phyloP scores from a whole-genome alignment of 2,329 filamentous ascomycete species.

The Penicillium concentricum region DNA sequence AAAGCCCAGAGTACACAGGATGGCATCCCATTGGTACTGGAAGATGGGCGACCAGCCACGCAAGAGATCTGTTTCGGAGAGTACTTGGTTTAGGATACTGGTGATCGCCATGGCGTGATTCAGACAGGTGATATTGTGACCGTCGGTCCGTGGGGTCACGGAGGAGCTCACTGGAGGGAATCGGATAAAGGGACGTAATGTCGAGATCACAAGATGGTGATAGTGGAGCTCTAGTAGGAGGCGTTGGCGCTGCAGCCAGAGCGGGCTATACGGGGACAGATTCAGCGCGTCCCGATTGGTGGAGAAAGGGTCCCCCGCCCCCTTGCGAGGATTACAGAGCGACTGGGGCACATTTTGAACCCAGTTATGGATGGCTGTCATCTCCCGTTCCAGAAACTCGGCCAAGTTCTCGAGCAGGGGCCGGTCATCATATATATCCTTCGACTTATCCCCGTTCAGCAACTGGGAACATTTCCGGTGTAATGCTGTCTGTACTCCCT shows the following conservation, averaged over 20 bases:
- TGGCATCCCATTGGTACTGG: background rate
- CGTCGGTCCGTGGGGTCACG: background rate
- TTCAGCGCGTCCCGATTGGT: background rate
- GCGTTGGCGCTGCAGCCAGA: conserved; percentile 46
- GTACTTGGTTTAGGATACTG: background rate
- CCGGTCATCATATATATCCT: background rate
- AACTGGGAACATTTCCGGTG: background rate
- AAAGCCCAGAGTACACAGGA: background rate
- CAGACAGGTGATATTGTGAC: background rate
- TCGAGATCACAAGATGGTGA: conserved; percentile 39
- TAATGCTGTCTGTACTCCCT: background rate
- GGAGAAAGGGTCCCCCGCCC: background rate
- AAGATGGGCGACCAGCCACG: background rate
- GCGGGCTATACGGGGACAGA: conserved; percentile 35
- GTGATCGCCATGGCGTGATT: background rate
- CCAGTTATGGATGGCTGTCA: background rate
- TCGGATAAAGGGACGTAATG: conserved; percentile 43
- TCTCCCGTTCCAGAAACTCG: background rate
- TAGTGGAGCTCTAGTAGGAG: conserved; percentile 45
- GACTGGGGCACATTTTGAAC: background rate
- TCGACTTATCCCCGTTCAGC: background rate
- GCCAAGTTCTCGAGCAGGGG: background rate
- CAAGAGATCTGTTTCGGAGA: background rate
- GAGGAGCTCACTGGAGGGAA: conserved; percentile 25
- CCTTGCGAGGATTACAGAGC: background rate